phyloP scores from a whole-genome alignment of 1,139 yeast species.

The Geotrichum restrictum region DNA sequence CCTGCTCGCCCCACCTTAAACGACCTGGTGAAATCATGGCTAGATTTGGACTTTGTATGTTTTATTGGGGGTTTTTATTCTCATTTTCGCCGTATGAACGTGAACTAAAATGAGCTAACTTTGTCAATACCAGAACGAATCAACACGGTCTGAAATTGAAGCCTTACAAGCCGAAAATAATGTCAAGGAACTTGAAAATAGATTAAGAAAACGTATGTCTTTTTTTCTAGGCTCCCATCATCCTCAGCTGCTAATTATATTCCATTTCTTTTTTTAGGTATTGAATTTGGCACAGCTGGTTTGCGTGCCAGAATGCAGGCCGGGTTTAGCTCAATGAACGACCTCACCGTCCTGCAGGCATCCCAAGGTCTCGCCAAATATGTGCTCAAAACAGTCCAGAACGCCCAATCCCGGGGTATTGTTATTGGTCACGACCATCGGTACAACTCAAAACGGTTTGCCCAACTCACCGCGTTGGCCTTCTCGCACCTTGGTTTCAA shows the following conservation, averaged over 20 bases:
- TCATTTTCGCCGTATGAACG: too few species aligned
- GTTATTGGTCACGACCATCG: conserved; percentile 94
- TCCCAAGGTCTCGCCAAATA: conserved; percentile 83
- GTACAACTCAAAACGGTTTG: conserved; percentile 72
- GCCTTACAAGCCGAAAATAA: conserved; percentile 44
- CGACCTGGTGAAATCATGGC: conserved; percentile 15
- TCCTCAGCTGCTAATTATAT: too few species aligned
- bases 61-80: not conserved
- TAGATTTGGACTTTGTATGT: conserved; percentile 20
- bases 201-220: conserved; percentile 42
- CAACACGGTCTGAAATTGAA: conserved; percentile 54
- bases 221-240: too few species aligned
- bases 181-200: conserved; percentile 47
- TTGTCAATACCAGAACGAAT: conserved; percentile 41
- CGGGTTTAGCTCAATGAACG: conserved; percentile 86
- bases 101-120: not conserved
- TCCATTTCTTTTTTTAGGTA: conserved; percentile 46
- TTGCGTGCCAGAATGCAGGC: conserved; percentile 83
- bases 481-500: conserved; percentile 65
- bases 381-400: conserved; percentile 40
- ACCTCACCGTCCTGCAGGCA: conserved; percentile 83
- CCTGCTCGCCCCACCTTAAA: not conserved
- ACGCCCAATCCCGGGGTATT: conserved; percentile 44
- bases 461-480: conserved; percentile 71
- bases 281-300: conserved; percentile 93